Evolutionary conservation across 2,329 filamentous ascomycete species (phyloP).

Genomic region (Cucurbitaria berberidis): DNA sequence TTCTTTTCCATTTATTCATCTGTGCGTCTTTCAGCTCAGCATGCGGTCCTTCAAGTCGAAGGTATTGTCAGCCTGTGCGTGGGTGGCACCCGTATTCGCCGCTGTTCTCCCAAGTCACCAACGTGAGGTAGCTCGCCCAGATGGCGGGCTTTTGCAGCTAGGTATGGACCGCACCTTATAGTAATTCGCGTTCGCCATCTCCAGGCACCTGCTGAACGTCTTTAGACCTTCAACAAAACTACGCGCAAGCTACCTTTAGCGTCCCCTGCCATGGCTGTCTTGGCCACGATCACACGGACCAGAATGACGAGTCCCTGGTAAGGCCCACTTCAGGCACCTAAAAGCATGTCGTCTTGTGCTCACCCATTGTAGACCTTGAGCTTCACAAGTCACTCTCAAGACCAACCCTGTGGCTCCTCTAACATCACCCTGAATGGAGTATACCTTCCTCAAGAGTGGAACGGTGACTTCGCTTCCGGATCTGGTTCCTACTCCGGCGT

Average conservation of each 20-base stretch:
- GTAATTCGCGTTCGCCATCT: slow-evolving; percentile 26
- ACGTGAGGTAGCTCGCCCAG: slow-evolving; percentile 19
- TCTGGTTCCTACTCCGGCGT: slow-evolving; percentile 41
- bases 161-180: slow-evolving; percentile 38
- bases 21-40: slow-evolving; percentile 9
- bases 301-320: slow-evolving; percentile 51
- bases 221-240: slow-evolving; percentile 42
- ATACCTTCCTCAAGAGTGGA: slow-evolving; percentile 47
- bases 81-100: slow-evolving; percentile 36
- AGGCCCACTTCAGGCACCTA: slow-evolving; percentile 46
- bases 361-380: slow-evolving; percentile 49
- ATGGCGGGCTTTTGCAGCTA: slow-evolving; percentile 34
- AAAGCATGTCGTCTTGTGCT: slow-evolving; percentile 27
- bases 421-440: slow-evolving; percentile 54
- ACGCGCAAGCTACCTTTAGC: slow-evolving; percentile 52
- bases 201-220: slow-evolving; percentile 42
- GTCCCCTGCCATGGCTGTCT: slow-evolving; percentile 52
- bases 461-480: slow-evolving; percentile 45
- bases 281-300: slow-evolving; percentile 46
- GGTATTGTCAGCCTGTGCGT: slow-evolving; percentile 38
- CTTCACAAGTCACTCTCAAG: slow-evolving; percentile 48
- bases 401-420: slow-evolving; percentile 46
- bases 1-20: slow-evolving; percentile 11
- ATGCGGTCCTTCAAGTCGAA: slow-evolving; percentile 45
- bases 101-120: slow-evolving; percentile 32